Base-by-base conservation (phyloP, 257 asterid genomes). In the Ajuga chamaepitys region DNA sequence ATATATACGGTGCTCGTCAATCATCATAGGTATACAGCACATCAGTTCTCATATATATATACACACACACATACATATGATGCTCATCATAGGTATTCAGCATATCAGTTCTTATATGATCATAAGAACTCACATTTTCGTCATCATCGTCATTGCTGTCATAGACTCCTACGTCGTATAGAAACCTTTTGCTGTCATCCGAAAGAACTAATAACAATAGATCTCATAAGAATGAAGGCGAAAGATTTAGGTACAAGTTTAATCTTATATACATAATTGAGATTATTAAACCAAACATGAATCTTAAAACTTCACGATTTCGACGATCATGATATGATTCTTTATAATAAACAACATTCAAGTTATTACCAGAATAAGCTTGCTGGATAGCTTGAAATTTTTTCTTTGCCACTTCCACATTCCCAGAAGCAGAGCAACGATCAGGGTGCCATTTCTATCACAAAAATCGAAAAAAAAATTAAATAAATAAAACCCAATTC, bases 401-500 rank as follows among this genome's bases (percentile, higher is more conserved):
- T 70, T 70, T 83, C 83, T 88, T 88, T n/a, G 94, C 94, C 57
- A 83, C 98, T 51, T 91, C 98, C 61, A 73, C 77, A 35, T 56
- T 56, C 71, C 78, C 95, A 13, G 86, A 53, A 58, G 85, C 83
- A 12, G 82, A 70, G 67, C 83, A 91, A 13, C 96, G 95, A 84
- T 91, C 96, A 14, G 98, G 98, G 70, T 91, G 98, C 96, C 96
- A 91, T 83, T 79, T 88, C 98, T 88, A 74, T 59, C 6, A 60
- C 18, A 7, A 45, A 25, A 66, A 60, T 3, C 0, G 47, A 22
- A 5, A 42, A 58, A 34, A 47, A n/a, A 52, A 60, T 42, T 30
- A 44, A 44, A 4, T 16, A 11, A 30, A 70, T 8, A 30, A 30
- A 4, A 1, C 7, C 7, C 37, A 5, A 30, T 30, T 8, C 4